These are phyloP conservation scores for Globisporangium orthogonon DNA, from an alignment of 352 stramenopile species.

Conservation along the genomic window DNA sequence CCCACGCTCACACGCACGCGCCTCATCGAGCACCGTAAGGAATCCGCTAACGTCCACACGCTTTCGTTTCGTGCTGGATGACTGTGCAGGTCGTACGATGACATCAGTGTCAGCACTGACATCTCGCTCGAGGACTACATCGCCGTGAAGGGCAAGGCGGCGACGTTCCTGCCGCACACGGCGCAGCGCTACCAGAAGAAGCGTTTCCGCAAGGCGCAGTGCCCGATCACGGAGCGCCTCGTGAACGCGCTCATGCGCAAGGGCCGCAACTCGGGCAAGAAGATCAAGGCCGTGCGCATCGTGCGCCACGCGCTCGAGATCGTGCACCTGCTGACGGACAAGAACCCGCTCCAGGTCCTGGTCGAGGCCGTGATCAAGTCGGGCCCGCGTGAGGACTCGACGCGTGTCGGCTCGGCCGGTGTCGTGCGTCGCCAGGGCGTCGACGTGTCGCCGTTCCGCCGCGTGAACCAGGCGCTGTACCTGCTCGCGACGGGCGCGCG, in stretches of 20 bases:
- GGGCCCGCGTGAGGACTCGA: constrained; percentile 99
- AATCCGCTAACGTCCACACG: neutral
- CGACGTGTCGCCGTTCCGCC: constrained; percentile 99
- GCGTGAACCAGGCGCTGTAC: constrained; percentile 99
- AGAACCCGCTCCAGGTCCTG: constrained; percentile 99
- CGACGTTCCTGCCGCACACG: constrained; percentile 99
- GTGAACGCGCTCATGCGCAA: constrained; percentile 98
- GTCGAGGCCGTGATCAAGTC: constrained; percentile 91
- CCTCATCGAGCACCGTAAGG: neutral
- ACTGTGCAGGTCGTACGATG: constrained; percentile 92
- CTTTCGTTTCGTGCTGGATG: neutral
- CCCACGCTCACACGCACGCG: neutral
- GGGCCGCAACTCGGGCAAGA: constrained; percentile 99
- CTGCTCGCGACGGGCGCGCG: constrained; percentile 96
- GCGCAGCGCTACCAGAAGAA: constrained; percentile 99
- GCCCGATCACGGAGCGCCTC: constrained; percentile 98
- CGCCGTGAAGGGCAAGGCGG: constrained; percentile 97
- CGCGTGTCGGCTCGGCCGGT: constrained; percentile 97
- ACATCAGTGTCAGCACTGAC: constrained; percentile 96
- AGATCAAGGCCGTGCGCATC: constrained; percentile 98
- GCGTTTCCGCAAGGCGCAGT: constrained; percentile 99
- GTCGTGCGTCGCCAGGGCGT: constrained; percentile 99
- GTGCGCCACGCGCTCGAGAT: constrained; percentile 99
- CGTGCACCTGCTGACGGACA: constrained; percentile 99
- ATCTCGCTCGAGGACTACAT: constrained; percentile 99